Evolutionary conservation across 2,329 filamentous ascomycete genomes (phyloP), one percentile per base, ranked within the genome.

Genomic region (Stagonosporopsis vannaccii): DNA sequence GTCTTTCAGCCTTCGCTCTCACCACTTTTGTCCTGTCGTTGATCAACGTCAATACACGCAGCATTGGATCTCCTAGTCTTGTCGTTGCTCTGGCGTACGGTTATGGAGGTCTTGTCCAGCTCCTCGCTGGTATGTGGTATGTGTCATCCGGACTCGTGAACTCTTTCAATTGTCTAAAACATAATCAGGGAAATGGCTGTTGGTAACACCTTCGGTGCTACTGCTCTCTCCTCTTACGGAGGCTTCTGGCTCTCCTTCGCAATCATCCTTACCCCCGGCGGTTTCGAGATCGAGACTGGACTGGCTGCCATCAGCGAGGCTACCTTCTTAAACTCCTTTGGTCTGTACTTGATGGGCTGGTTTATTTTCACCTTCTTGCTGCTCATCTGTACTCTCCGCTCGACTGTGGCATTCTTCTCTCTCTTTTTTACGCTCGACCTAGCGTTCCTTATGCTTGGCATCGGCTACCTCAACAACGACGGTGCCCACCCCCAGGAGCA

Each of bases 131-230:
- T 75, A 82, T 82, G 80, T 82, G 80, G 85, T 85, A 78, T 62
- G 80, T 80, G n/a, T n/a, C 32, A 15, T 12, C 13, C 5, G 9
- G 0, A 15, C 12, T 3, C 13, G 12, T 3, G 6, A 17, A 15
- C 11, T 30, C n/a, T 23, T 9, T 2, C n/a, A 6, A 9, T 9
- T n/a, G 7, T 20, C 22, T 54, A 41, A 51, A 11, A 48, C 23
- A 48, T 65, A 41, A 66, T 43, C 47, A 80, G 79, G 79, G 80
- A 82, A 73, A 82, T 82, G 78, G 80, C 80, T 46, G 78, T 85
- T 9, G 85, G 85, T n/a, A 87, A 87, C 75, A 86, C 84, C 11
- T 87, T 87, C 48, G 85, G 84, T 78, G 84, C 83, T 26, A 87
- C 84, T 6, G 82, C 85, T 8, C 83, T 87, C 56, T 83, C 82